Evolutionary conservation across 2,329 filamentous ascomycete species (phyloP).

Genomic region (Neopestalotiopsis sp.): DNA sequence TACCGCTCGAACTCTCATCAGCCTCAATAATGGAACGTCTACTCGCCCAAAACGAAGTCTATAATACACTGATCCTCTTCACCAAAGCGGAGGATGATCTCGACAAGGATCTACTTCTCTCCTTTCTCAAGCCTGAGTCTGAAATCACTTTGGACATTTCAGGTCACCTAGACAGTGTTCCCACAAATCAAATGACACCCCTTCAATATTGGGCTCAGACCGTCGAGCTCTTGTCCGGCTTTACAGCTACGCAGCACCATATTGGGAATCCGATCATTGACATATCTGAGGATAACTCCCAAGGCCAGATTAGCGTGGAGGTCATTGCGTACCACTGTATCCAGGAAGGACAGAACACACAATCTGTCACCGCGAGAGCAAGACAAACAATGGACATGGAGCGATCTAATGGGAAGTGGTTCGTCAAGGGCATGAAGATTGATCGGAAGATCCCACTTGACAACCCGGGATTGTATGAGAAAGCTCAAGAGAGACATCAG

Average conservation of each 20-base stretch:
- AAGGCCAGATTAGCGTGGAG: not conserved
- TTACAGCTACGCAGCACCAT: not conserved
- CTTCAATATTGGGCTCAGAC: not conserved
- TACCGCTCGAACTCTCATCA: no score
- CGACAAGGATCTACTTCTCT: not conserved
- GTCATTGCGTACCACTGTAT: not conserved
- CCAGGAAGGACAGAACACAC: not conserved
- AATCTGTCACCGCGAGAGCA: not conserved
- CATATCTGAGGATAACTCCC: not conserved
- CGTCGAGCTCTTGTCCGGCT: not conserved
- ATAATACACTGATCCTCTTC: not conserved
- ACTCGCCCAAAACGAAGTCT: not conserved
- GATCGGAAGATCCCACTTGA: not conserved
- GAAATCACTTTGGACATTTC: not conserved
- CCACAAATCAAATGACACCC: not conserved
- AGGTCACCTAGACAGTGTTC: not conserved
- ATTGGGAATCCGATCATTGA: not conserved
- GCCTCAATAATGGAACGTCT: not conserved
- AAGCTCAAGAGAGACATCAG: accelerated
- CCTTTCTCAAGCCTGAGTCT: not conserved
- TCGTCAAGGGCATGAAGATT: not conserved
- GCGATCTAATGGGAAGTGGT: not conserved
- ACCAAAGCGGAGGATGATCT: not conserved
- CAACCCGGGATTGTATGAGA: not conserved
- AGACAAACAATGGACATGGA: not conserved